Conservation (phyloP, 169 alveolate species). For the Plasmodium billcollinsi region DNA sequence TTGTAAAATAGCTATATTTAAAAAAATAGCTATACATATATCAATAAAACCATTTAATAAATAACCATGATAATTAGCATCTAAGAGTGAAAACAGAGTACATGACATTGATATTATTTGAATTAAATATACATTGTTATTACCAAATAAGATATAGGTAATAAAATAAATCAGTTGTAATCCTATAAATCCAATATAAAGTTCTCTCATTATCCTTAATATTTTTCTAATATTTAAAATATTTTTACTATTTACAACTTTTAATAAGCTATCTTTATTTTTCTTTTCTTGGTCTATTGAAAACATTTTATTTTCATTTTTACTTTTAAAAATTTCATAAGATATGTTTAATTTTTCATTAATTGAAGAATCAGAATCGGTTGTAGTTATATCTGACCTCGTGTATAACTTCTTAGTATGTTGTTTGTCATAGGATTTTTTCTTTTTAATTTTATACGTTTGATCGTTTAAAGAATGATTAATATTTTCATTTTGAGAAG, state of each 20-base stretch:
- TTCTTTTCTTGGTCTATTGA: slow-evolving; percentile 13
- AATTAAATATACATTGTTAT: slow-evolving; percentile 50
- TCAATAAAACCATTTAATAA: slow-evolving; percentile 72
- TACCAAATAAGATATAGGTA: slow-evolving; percentile 70
- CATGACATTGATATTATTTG: slow-evolving; percentile 70
- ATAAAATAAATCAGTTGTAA: slow-evolving; percentile 69
- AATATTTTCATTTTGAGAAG: slow-evolving; percentile 18
- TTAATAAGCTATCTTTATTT: slow-evolving; percentile 49
- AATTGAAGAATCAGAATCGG: slow-evolving; percentile 62
- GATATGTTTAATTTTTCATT: slow-evolving; percentile 49
- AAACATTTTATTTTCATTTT: slow-evolving; percentile 25
- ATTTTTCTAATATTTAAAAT: slow-evolving; percentile 69
- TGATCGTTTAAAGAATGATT: slow-evolving; percentile 35
- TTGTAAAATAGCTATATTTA: slow-evolving; percentile 68
- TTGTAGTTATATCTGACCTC: slow-evolving; percentile 61
- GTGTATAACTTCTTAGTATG: slow-evolving; percentile 5
- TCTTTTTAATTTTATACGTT: slow-evolving; percentile 11
- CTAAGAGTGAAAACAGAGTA: slow-evolving; percentile 63
- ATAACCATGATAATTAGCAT: slow-evolving; percentile 75
- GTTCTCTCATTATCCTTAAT: slow-evolving; percentile 62
- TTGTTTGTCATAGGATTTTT: not conserved
- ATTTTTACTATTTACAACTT: slow-evolving; percentile 53
- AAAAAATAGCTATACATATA: slow-evolving; percentile 58
- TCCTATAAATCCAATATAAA: slow-evolving; percentile 76
- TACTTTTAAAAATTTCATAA: slow-evolving; percentile 47